These are phyloP conservation scores for Penicillium diatomitis DNA, from an alignment of 495 filamentous ascomycete genomes.

Conservation along the genomic window DNA sequence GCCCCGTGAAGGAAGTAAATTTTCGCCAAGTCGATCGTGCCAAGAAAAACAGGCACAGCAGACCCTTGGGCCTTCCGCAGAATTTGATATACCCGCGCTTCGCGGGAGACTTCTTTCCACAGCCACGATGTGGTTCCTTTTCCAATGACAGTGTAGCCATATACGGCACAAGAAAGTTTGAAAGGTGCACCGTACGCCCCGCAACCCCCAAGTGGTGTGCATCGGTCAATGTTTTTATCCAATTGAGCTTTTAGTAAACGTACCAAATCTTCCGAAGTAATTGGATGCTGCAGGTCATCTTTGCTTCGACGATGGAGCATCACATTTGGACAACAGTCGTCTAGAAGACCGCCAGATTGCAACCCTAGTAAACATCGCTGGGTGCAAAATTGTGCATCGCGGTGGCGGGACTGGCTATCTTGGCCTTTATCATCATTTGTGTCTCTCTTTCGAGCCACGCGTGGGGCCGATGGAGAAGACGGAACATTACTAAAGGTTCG, in stretches of 20 bases:
- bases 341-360: slow-evolving; percentile 22
- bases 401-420: background rate
- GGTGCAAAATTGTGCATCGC: slow-evolving; percentile 30
- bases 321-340: slow-evolving; percentile 36
- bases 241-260: slow-evolving; percentile 15
- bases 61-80: slow-evolving; percentile 30
- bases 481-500: slow-evolving; percentile 18
- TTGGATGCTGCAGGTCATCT: slow-evolving; percentile 9
- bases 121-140: slow-evolving; percentile 35
- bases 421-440: background rate
- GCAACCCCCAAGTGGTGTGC: slow-evolving; percentile 12
- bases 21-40: slow-evolving; percentile 29
- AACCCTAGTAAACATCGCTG: slow-evolving; percentile 39
- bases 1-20: slow-evolving; percentile 32
- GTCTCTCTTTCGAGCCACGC: background rate
- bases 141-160: slow-evolving; percentile 39
- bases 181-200: slow-evolving; percentile 28
- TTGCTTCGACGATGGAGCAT: slow-evolving; percentile 16
- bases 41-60: slow-evolving; percentile 35
- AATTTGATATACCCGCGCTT: slow-evolving; percentile 33
- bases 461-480: slow-evolving; percentile 2
- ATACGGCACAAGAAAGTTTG: slow-evolving; percentile 25
- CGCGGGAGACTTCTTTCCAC: slow-evolving; percentile 28
- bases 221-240: slow-evolving; percentile 21
- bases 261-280: slow-evolving; percentile 8